These are phyloP conservation scores for Wallacemonas sp. DNA, from an alignment of 208 protist species.

Conservation along the genomic window DNA sequence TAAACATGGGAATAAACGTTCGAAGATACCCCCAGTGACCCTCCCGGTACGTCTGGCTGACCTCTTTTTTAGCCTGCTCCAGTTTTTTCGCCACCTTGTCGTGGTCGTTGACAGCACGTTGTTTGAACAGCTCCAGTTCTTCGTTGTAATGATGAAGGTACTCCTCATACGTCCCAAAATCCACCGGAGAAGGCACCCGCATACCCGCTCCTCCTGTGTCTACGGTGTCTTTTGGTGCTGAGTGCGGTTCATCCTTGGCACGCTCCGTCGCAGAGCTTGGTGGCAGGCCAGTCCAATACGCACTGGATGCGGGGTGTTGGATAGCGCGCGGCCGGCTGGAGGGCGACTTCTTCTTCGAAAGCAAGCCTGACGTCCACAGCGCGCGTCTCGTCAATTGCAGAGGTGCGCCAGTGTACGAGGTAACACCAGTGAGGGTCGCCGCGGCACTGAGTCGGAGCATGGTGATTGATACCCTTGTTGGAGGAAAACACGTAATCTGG, in stretches of 20 bases:
- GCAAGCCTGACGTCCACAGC: not conserved
- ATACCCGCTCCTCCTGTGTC: not conserved
- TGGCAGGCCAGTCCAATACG: not conserved
- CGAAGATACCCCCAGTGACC: conserved; percentile 42
- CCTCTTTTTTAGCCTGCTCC: conserved; percentile 1
- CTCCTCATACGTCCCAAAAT: conserved; percentile 39
- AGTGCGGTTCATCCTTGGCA: not conserved
- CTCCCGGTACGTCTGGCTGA: not conserved
- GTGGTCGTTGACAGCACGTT: conserved; percentile 6
- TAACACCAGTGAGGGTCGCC: too few species aligned
- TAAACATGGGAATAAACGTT: conserved; percentile 49
- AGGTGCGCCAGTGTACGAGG: too few species aligned
- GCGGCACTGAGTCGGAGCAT: too few species aligned
- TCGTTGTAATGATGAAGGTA: conserved; percentile 50
- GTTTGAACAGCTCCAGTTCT: conserved; percentile 33
- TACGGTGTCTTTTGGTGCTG: not conserved
- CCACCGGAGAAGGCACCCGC: not conserved
- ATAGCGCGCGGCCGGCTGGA: too few species aligned
- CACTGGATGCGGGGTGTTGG: too few species aligned
- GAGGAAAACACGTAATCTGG: not conserved
- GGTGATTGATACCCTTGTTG: not conserved
- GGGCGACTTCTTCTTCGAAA: not conserved
- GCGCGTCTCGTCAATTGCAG: not conserved
- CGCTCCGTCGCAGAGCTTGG: not conserved
- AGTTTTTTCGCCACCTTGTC: conserved; percentile 10